Base-by-base conservation (phyloP, 352 stramenopile genomes). In the Globisporangium emineosum region DNA sequence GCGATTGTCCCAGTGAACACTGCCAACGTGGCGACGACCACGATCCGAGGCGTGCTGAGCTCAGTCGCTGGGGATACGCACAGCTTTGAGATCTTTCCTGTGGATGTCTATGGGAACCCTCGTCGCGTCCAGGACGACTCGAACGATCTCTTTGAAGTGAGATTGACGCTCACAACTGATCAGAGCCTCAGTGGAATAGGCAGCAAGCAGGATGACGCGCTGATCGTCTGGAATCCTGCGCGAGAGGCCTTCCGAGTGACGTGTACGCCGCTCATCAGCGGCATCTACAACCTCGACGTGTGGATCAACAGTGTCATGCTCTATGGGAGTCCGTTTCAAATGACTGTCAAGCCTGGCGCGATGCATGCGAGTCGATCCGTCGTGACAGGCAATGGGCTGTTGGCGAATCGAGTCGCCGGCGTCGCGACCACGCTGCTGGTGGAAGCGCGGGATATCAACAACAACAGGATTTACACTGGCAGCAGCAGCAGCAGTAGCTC, bases 391-490 rank as follows among this genome's bases (percentile, higher is more conserved):
- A 43, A 57, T 15, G 83, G 85, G 8, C 23, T 93, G 25, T 60
- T 75, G 6, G 42, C 65, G 15, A 79, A 72, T 52, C 79, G 73
- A 29, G 60, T 89, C 29, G 80, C 84, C 6, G 83, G 78, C 0
- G 61, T 77, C 4, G n/a, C 68, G 29, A 74, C 70, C 9, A 84
- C 62, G 33, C 65, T 91, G 4, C 7, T 45, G 0, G 64, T 91
- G 19, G 75, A 79, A 66, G 72, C 78, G 0, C 62, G 80, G 58
- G 85, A 91, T 60, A 21, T 79, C n/a, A 70, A 83, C 55, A 76
- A 59, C 23, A 91, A 93, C 54, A 66, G 78, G 10, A 85, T 91
- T 33, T 80, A 79, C 62, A 65, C 56, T 32, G 76, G 76, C 15
- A 70, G 67, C 7, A 54, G 27, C 61, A 2, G 5, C 51, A 25